Evolutionary conservation across 352 stramenopile species (phyloP).

Genomic region (Peronospora belbahrii): DNA sequence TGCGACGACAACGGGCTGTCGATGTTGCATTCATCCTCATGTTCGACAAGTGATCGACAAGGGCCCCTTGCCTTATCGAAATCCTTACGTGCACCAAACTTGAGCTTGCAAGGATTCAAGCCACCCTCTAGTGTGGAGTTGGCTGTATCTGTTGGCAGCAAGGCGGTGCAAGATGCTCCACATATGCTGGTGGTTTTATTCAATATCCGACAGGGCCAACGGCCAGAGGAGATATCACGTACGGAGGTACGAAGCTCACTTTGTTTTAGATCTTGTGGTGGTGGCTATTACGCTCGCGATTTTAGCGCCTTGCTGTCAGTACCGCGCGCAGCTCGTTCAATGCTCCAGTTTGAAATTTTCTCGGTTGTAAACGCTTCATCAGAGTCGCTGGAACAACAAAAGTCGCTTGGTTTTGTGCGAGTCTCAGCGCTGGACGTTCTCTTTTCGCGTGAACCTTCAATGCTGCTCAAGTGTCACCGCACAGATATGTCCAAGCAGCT

Average conservation of each 20-base stretch:
- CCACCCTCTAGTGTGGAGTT: conserved; percentile 57
- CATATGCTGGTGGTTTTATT: conserved; percentile 74
- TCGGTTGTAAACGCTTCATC: conserved; percentile 48
- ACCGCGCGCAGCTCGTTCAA: conserved; percentile 46
- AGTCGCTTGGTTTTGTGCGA: conserved; percentile 68
- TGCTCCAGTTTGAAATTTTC: conserved; percentile 80
- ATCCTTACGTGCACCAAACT: conserved; percentile 36
- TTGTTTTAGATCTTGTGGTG: conserved; percentile 57
- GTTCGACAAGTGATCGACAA: conserved; percentile 16
- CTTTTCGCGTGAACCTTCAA: conserved; percentile 65
- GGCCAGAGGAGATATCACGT: conserved; percentile 50
- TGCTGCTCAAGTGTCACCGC: conserved; percentile 60
- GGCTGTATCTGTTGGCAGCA: conserved; percentile 67
- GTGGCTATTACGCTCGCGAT: conserved; percentile 69
- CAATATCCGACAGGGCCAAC: conserved; percentile 39
- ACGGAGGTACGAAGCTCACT: conserved; percentile 72
- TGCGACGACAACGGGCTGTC: conserved; percentile 42
- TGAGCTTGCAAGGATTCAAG: conserved; percentile 65
- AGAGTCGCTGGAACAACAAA: conserved; percentile 48
- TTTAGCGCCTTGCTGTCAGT: conserved; percentile 70
- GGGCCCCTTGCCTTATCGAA: conserved; percentile 3
- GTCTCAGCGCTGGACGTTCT: conserved; percentile 64
- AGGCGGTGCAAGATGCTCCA: conserved; percentile 51
- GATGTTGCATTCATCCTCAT: conserved; percentile 24
- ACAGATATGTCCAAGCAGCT: conserved; percentile 36